Conservation (phyloP, 2,329 filamentous ascomycete genomes). For the Cordyceps cicadae region DNA sequence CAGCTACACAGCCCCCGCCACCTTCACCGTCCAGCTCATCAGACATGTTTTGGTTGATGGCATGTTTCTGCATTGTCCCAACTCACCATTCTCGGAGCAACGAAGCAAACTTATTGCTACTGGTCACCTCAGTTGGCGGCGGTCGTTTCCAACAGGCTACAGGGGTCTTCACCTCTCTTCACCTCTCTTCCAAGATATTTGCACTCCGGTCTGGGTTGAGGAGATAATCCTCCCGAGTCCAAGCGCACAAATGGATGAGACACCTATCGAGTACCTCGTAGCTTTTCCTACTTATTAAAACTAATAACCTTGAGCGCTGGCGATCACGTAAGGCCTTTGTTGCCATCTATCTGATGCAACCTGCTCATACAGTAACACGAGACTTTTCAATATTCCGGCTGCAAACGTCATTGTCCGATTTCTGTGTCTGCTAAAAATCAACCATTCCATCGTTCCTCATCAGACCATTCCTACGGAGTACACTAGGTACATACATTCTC, state of each 20-base stretch:
- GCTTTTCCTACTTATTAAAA: too few relatives aligned
- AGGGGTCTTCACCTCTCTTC: too few relatives aligned
- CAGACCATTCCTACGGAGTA: background rate
- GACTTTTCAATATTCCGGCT: background rate
- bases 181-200: too few relatives aligned
- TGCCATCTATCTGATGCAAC: background rate
- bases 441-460: background rate
- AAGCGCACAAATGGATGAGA: background rate
- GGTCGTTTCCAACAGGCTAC: too few relatives aligned
- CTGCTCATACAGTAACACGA: background rate
- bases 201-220: too few relatives aligned
- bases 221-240: too few relatives aligned
- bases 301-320: too few relatives aligned
- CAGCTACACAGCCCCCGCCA: background rate
- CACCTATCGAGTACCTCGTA: too few relatives aligned
- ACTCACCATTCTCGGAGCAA: background rate
- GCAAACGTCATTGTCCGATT: background rate
- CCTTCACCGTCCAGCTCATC: slow-evolving; percentile 1
- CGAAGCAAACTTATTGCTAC: too few relatives aligned
- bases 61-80: background rate
- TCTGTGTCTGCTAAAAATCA: background rate
- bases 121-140: too few relatives aligned
- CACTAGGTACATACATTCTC: too few relatives aligned
- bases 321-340: background rate
- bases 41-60: slow-evolving; percentile 4